Conservation (phyloP, 768 basidiomycete genomes). For the Roridomyces roridus region DNA sequence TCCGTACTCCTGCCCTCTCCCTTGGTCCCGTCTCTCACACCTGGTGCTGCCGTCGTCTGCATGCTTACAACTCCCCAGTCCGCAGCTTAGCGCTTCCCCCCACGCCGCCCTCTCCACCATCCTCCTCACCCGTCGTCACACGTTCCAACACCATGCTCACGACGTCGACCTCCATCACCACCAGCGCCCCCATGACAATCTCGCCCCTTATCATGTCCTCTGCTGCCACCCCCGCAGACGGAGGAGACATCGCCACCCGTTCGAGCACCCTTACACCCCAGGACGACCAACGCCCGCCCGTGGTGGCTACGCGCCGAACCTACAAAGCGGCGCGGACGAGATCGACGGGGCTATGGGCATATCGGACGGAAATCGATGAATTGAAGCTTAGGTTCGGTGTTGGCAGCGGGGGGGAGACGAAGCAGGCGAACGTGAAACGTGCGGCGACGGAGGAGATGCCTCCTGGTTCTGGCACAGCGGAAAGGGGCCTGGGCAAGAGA, state of each 20-base stretch:
- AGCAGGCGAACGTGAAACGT: too few relatives aligned
- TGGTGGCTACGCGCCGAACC: slow-evolving; percentile 22
- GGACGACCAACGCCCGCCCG: too few relatives aligned
- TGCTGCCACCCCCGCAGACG: background rate
- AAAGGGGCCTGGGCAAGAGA: background rate
- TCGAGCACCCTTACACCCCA: too few relatives aligned
- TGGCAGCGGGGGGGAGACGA: background rate
- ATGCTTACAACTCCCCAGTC: background rate
- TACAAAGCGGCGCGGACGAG: slow-evolving; percentile 21
- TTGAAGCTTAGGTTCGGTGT: slow-evolving; percentile 6
- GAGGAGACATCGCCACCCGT: too few relatives aligned
- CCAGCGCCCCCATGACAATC: background rate
- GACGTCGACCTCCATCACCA: background rate
- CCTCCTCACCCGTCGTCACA: background rate
- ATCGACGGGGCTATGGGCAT: slow-evolving; percentile 3
- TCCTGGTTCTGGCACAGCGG: too few relatives aligned
- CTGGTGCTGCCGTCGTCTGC: too few relatives aligned
- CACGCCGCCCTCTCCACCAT: background rate
- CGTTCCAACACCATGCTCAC: background rate
- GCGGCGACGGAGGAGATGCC: too few relatives aligned
- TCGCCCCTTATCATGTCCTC: too few relatives aligned
- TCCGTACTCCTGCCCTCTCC: background rate
- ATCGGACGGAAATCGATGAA: slow-evolving; percentile 15
- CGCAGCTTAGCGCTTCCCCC: slow-evolving; percentile 10
- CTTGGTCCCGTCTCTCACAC: too few relatives aligned